Conservation (phyloP, 495 filamentous ascomycete genomes). For the Neurospora sp. region DNA sequence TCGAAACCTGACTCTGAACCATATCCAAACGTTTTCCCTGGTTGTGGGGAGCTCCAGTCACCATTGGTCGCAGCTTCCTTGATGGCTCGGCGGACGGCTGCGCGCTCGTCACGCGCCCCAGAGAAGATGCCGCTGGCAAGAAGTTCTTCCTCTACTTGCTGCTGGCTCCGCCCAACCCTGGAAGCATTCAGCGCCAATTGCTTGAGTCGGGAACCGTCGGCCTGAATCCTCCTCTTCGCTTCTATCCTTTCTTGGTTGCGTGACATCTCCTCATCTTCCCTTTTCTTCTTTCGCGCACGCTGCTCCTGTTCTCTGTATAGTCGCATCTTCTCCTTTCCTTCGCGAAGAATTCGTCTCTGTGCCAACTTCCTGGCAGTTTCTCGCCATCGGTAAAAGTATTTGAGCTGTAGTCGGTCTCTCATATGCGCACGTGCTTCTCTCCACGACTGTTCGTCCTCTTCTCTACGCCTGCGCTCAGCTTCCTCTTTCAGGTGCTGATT, state of each 20-base stretch:
- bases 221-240: slow-evolving; percentile 13
- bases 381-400: slow-evolving; percentile 40
- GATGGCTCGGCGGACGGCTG: slow-evolving; percentile 20
- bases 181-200: slow-evolving; percentile 5
- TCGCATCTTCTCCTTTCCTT: slow-evolving; percentile 20
- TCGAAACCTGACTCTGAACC: slow-evolving; percentile 15
- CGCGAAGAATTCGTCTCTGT: slow-evolving; percentile 24
- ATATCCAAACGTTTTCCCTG: slow-evolving; percentile 4
- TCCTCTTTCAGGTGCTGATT: slow-evolving; percentile 25
- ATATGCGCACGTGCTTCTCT: slow-evolving; percentile 28
- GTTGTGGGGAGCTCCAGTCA: not conserved
- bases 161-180: not conserved
- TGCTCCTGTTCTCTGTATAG: slow-evolving; percentile 17
- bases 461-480: slow-evolving; percentile 23
- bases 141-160: slow-evolving; percentile 27
- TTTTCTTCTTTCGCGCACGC: slow-evolving; percentile 15
- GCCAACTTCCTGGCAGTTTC: slow-evolving; percentile 22
- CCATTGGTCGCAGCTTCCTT: slow-evolving; percentile 3
- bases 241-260: slow-evolving; percentile 14
- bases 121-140: slow-evolving; percentile 32
- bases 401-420: slow-evolving; percentile 30
- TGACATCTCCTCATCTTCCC: slow-evolving; percentile 22
- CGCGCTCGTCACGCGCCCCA: slow-evolving; percentile 26
- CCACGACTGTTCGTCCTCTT: slow-evolving; percentile 31
- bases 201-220: slow-evolving; percentile 9